These are phyloP conservation scores for Neurospora sp. DNA, from an alignment of 2,329 filamentous ascomycete species.

Conservation along the genomic window DNA sequence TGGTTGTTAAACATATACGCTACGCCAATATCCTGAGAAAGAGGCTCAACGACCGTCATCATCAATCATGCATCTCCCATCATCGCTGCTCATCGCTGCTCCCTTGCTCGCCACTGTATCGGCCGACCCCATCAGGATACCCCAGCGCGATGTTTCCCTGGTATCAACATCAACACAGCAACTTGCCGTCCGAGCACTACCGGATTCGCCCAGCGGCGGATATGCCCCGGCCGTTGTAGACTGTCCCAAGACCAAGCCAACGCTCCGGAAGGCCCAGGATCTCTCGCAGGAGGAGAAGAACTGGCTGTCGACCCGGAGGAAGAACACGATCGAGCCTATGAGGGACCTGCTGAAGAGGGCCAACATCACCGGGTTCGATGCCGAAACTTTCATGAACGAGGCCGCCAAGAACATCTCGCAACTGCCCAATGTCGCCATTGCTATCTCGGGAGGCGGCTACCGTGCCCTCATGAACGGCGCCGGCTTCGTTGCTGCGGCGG, in stretches of 20 bases:
- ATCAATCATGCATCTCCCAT: neutral
- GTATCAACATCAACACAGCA: slow-evolving; percentile 3
- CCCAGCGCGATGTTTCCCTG: slow-evolving; percentile 1
- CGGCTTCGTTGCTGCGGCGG: slow-evolving; percentile 70
- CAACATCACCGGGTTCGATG: slow-evolving; percentile 71
- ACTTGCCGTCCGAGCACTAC: slow-evolving; percentile 22
- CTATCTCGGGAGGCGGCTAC: slow-evolving; percentile 77
- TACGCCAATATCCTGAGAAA: neutral
- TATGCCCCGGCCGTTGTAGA: slow-evolving; percentile 61
- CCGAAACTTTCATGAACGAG: slow-evolving; percentile 58
- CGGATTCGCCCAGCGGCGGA: slow-evolving; percentile 38
- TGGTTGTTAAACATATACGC: neutral
- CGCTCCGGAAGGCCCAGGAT: slow-evolving; percentile 50
- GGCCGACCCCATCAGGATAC: slow-evolving; percentile 11
- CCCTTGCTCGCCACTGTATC: slow-evolving; percentile 1
- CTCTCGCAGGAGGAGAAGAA: slow-evolving; percentile 61
- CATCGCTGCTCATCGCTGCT: neutral
- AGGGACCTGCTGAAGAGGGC: slow-evolving; percentile 60
- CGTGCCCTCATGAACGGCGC: slow-evolving; percentile 78
- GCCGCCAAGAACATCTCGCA: slow-evolving; percentile 50
- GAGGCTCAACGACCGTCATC: neutral
- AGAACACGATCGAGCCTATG: slow-evolving; percentile 68
- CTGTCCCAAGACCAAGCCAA: slow-evolving; percentile 62
- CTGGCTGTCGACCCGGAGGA: slow-evolving; percentile 65
- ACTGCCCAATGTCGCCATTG: slow-evolving; percentile 57